phyloP scores from a whole-genome alignment of 1,284 basidiomycete species.

The Moesziomyces parantarcticus region DNA sequence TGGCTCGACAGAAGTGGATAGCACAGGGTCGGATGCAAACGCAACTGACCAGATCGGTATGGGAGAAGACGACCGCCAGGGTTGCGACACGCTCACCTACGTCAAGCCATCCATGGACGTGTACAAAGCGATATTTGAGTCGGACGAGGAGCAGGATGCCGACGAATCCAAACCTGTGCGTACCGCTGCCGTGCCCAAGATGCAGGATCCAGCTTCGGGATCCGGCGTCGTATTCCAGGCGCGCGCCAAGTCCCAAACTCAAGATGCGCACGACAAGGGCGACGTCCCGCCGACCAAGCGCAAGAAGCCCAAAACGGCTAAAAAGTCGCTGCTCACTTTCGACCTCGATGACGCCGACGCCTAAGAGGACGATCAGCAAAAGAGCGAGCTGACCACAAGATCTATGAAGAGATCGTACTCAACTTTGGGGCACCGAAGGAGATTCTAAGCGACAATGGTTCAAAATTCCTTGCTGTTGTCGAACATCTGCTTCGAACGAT shows the following conservation, averaged over 20 bases:
- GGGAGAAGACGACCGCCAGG: slow-evolving; percentile 89
- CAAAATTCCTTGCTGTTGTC: no score
- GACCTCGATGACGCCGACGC: slow-evolving; percentile 70
- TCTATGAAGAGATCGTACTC: no score
- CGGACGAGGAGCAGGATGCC: slow-evolving; percentile 80
- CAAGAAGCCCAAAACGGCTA: slow-evolving; percentile 18
- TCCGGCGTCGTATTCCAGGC: slow-evolving; percentile 23
- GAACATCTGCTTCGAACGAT: no score
- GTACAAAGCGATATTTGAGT: slow-evolving; percentile 78
- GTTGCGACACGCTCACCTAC: slow-evolving; percentile 85
- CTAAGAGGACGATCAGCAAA: background rate
- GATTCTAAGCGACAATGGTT: no score
- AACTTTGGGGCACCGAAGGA: no score
- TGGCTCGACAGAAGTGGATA: background rate
- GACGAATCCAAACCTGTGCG: background rate
- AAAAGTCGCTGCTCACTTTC: slow-evolving; percentile 33
- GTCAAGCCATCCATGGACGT: slow-evolving; percentile 87
- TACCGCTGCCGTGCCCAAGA: slow-evolving; percentile 6
- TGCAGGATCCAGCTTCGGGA: slow-evolving; percentile 24
- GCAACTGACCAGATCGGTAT: slow-evolving; percentile 73
- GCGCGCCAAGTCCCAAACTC: slow-evolving; percentile 22
- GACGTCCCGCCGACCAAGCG: slow-evolving; percentile 77
- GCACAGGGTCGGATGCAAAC: background rate
- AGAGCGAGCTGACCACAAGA: background rate
- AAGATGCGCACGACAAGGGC: slow-evolving; percentile 74